Percentiles rank a stretch among this genome's conserved stretches.
phyloP scores from a whole-genome alignment of 2,329 filamentous ascomycete genomes.

The Calonectria henricotiae region DNA sequence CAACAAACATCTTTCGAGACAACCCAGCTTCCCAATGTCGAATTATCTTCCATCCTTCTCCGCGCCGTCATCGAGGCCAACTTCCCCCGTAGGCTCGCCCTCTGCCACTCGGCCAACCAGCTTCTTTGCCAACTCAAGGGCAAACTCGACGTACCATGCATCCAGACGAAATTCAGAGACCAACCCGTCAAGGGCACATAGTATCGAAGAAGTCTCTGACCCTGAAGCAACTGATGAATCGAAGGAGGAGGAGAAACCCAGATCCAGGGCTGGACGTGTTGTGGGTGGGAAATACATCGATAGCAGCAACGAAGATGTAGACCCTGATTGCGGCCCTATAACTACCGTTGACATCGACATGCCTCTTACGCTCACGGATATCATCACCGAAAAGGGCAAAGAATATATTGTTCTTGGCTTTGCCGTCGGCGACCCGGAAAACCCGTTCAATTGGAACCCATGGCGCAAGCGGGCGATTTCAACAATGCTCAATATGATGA shows the following conservation, averaged over 20 bases:
- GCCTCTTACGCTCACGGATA: not conserved
- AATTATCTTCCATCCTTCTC: slow-evolving; percentile 10
- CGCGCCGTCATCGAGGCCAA: slow-evolving; percentile 9
- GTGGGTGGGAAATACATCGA: slow-evolving; percentile 2
- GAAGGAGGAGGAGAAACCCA: not conserved
- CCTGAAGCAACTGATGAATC: not conserved
- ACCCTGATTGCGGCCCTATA: slow-evolving; percentile 7
- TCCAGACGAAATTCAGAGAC: not conserved
- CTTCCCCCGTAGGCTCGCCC: not conserved
- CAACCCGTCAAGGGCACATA: not conserved
- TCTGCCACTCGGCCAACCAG: not conserved
- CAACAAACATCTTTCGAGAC: not conserved
- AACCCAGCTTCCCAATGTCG: not conserved
- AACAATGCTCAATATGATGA: slow-evolving; percentile 47
- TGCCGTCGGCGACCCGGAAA: slow-evolving; percentile 46
- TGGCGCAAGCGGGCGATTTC: slow-evolving; percentile 49
- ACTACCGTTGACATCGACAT: not conserved
- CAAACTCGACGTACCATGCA: slow-evolving; percentile 6
- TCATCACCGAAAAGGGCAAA: slow-evolving; percentile 1
- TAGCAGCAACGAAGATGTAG: not conserved
- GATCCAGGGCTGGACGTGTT: not conserved
- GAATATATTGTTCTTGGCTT: slow-evolving; percentile 25
- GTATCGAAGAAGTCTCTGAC: not conserved
- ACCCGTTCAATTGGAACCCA: slow-evolving; percentile 48
- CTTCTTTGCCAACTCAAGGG: slow-evolving; percentile 14